phyloP scores from a whole-genome alignment of 768 basidiomycete genomes.

The Lactarius akahatsu region DNA sequence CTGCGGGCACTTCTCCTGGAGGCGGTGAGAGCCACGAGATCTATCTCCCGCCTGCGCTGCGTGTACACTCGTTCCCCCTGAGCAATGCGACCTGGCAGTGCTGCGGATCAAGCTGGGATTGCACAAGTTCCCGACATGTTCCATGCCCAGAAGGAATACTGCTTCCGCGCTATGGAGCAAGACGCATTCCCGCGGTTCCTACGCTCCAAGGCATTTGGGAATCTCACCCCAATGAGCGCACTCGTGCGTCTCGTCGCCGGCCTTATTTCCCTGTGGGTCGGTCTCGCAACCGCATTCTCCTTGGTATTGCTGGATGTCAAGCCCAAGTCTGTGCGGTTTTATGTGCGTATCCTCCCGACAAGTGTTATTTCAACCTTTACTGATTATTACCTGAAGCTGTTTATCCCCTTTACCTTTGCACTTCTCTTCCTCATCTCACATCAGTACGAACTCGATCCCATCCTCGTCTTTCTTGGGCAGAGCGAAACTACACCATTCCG shows the following conservation, averaged over 20 bases:
- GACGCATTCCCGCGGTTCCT: conserved; percentile 94
- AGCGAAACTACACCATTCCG: conserved; percentile 98
- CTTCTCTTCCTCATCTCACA: conserved; percentile 90
- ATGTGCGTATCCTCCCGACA: conserved; percentile 60
- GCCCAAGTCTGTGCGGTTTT: conserved; percentile 90
- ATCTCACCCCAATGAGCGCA: conserved; percentile 88
- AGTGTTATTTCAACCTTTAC: conserved; percentile 21
- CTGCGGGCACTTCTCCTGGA: conserved; percentile 69
- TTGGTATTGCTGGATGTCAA: conserved; percentile 92
- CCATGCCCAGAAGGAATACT: conserved; percentile 95
- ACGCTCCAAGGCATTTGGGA: conserved; percentile 96
- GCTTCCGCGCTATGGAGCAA: conserved; percentile 94
- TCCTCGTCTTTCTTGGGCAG: conserved; percentile 89
- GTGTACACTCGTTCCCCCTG: conserved; percentile 88
- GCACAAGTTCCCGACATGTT: conserved; percentile 96
- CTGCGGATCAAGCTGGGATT: conserved; percentile 68
- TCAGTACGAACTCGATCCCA: conserved; percentile 95
- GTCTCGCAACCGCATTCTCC: conserved; percentile 85
- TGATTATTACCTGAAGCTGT: conserved; percentile 56
- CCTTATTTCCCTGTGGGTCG: conserved; percentile 89
- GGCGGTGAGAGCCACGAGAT: conserved; percentile 94
- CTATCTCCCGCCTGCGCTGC: conserved; percentile 90
- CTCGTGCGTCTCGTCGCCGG: conserved; percentile 85
- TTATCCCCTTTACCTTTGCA: conserved; percentile 90
- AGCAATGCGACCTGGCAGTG: conserved; percentile 71